Evolutionary conservation across 352 stramenopile genomes (phyloP), one percentile per base, ranked within the genome.

Genomic region (Phytophthora citrophthora): DNA sequence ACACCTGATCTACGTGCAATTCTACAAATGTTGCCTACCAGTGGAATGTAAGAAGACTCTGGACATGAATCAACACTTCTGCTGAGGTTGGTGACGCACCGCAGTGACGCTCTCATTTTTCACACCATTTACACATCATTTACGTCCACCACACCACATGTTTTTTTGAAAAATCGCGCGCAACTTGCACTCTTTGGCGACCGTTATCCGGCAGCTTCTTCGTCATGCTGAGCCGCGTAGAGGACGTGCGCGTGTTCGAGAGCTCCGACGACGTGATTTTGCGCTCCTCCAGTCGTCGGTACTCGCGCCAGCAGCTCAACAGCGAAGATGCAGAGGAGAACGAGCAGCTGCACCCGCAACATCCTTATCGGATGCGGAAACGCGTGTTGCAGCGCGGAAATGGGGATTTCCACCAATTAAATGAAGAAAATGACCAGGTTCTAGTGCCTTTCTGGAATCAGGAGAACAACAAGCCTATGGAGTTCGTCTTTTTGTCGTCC

Each of bases 221-320:
- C 46, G 46, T 27, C 39, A 86, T 91, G 83, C 61, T 90, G 46
- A 83, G 83, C 52, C 81, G 77, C 36, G 43, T 86, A 15, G 64
- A 86, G 49, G 81, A 89, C 53, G 68, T 69, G 61, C 83, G 81
- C 68, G 79, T 90, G 46, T 92, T 92, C 61, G 67, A 69, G 23
- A 79, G 72, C 56, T 92, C 81, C 0, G 61, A 86, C 8, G 83
- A 92, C 61, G 77, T 91, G 56, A 74, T 91, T 5, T 54, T 81
- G 12, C 27, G 7, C 12, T 27, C 45, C 16, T 54, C 31, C 34
- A 55, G 36, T 54, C 31, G 23, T 7, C 44, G n/a, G n/a, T 16
- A 54, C 56, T 52, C 38, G 23, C 38, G 13, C 36, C 56, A 53
- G 32, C 59, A 36, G 41, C 50, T 48, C 5, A 44, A 54, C 20